Evolutionary conservation across 257 asterid species (phyloP).

Genomic region (Nicotiana attenuata): DNA sequence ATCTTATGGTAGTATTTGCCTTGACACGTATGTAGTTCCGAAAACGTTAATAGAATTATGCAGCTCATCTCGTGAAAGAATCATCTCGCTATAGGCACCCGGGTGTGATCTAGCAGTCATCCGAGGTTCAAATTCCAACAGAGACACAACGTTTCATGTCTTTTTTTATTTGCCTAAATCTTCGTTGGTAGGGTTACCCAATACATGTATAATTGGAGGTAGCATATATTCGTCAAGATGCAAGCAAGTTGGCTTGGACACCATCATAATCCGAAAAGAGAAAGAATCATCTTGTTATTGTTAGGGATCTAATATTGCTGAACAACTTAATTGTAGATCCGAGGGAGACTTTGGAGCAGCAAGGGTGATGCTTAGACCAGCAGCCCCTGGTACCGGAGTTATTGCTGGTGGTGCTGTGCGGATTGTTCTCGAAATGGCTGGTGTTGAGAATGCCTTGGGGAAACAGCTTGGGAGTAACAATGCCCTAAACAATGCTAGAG

Average conservation of each 20-base stretch:
- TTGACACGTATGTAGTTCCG: not conserved
- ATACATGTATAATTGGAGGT: not conserved
- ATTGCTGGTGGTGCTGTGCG: conserved; percentile 98
- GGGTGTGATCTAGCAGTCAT: not conserved
- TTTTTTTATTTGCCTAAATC: not conserved
- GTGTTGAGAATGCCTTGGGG: conserved; percentile 89
- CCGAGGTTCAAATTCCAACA: not conserved
- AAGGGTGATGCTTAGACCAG: conserved; percentile 93
- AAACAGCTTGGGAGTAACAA: conserved; percentile 95
- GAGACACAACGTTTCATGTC: not conserved
- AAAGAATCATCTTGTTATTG: not conserved
- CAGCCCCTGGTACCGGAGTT: conserved; percentile 95
- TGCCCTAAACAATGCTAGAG: conserved; percentile 91
- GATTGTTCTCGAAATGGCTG: conserved; percentile 82
- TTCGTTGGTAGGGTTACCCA: not conserved
- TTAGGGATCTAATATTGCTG: not conserved
- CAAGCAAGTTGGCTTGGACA: no score
- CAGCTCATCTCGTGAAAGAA: not conserved
- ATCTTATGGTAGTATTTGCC: not conserved
- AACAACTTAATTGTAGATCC: conserved; percentile 32
- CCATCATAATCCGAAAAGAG: not conserved
- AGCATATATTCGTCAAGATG: not conserved
- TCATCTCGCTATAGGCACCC: not conserved
- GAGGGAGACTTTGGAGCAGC: conserved; percentile 94
- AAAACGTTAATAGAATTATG: not conserved